Percentiles rank a stretch among this genome's conserved stretches.
These are phyloP conservation scores for Pestalotiopsis fici DNA, from an alignment of 2,329 filamentous ascomycete genomes.

Conservation along the genomic window DNA sequence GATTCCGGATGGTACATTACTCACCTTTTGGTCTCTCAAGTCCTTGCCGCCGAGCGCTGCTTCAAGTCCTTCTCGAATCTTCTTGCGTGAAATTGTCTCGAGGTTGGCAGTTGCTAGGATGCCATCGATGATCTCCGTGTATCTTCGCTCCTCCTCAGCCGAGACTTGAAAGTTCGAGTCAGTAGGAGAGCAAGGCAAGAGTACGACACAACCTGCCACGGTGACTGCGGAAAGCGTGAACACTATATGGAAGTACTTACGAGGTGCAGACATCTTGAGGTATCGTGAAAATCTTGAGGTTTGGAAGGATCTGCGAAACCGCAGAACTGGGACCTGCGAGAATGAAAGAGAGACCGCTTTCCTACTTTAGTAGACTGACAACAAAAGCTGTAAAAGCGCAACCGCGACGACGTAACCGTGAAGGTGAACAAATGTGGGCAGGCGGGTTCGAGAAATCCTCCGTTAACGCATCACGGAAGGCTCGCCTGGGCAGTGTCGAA, in stretches of 20 bases:
- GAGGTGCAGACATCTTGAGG: conserved; percentile 4
- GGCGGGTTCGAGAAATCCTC: not conserved
- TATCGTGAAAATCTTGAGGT: not conserved
- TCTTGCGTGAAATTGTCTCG: conserved; percentile 64
- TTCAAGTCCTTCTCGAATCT: conserved; percentile 60
- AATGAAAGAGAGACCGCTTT: not conserved
- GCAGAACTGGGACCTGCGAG: not conserved
- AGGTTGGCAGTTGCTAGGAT: conserved; percentile 61
- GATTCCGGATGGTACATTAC: not conserved
- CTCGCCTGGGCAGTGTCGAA: not conserved
- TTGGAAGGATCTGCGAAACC: too few relatives aligned
- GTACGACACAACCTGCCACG: not conserved
- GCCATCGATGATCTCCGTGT: conserved; percentile 60
- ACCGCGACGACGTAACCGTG: not conserved
- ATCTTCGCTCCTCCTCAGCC: conserved; percentile 49
- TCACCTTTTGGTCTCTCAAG: conserved; percentile 60
- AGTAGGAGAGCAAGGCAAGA: not conserved
- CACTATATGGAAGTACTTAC: not conserved
- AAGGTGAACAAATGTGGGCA: not conserved
- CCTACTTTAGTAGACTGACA: not conserved
- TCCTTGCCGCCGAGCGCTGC: conserved; percentile 56
- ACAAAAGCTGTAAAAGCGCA: not conserved
- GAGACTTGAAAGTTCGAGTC: conserved; percentile 7
- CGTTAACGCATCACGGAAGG: not conserved
- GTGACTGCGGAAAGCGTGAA: not conserved